Base-by-base conservation (phyloP, 805 yeast genomes). In the Zygosaccharomyces siamensis region DNA sequence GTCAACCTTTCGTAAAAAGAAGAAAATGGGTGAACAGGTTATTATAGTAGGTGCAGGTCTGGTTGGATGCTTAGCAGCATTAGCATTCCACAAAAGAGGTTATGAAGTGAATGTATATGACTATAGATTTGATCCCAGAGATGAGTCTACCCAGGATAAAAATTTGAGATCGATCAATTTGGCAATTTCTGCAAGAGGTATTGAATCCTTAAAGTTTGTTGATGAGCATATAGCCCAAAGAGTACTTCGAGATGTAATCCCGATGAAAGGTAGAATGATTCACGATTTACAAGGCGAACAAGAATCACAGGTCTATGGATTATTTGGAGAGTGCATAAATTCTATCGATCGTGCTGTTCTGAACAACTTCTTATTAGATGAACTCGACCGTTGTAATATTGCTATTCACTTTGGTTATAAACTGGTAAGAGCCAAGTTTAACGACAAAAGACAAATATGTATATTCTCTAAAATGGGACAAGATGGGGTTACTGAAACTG, bases 221-320 rank as follows among this genome's bases (percentile, higher is more conserved):
- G 89, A 85, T 61, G 63, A 68, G 0, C 74, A 70, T 11, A 72
- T 89, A 72, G 80, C 84, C 10, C 65, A 70, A 0, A 61, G 81
- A 23, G 74, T 89, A 2, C 60, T 85, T 52, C 67, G 72, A 28
- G 77, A 78, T 37, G 77, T 86, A 21, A 84, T 87, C 23, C 97
- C 97, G 2, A 86, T 90, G 92, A 70, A 77, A 37, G 97, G 96
- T 1, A 73, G 97, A 38, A 89, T 89, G 97, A 81, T 90, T 49
- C 97, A 90, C 65, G 84, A 83, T 53, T 43, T 68, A 11, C 58
- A 72, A 10, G 96, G 95, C 0, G 64, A 67, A 18, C 83, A 81
- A 62, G 81, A 77, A 54, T 72, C 85, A 27, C 96, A 89, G 60
- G 56, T 71, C 39, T 90, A 90, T 64, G 97, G 96, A 4, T 69